Conservation (phyloP, 192 early-diverging fungal species). For the Coemansia erecta region DNA sequence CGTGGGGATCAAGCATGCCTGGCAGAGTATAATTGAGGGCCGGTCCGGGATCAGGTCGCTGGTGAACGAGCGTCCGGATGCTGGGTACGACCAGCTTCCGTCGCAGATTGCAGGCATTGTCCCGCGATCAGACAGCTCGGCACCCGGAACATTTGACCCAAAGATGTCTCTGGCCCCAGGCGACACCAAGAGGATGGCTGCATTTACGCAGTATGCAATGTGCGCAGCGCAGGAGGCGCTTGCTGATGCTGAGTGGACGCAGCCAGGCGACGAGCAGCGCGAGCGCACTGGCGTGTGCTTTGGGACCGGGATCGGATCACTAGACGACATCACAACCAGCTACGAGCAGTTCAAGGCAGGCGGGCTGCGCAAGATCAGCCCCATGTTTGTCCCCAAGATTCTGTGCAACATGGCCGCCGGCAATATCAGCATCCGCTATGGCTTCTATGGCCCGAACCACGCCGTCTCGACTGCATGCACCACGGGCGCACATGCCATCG, state of each 20-base stretch:
- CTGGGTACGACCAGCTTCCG: conserved; percentile 65
- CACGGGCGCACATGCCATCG: conserved; percentile 92
- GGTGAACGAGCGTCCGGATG: conserved; percentile 13
- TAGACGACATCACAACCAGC: conserved; percentile 76
- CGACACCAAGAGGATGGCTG: conserved; percentile 73
- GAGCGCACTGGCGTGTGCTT: conserved; percentile 80
- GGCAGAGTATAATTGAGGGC: conserved; percentile 69
- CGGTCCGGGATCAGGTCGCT: conserved; percentile 75
- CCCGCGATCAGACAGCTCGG: conserved; percentile 46
- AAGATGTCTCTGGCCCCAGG: conserved; percentile 73
- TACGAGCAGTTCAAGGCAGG: conserved; percentile 48
- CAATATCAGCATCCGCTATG: conserved; percentile 85
- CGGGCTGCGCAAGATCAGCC: conserved; percentile 74
- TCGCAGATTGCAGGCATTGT: conserved; percentile 78
- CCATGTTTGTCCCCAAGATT: conserved; percentile 88
- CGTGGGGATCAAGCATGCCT: conserved; percentile 66
- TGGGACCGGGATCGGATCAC: conserved; percentile 89
- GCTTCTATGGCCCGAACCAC: conserved; percentile 86
- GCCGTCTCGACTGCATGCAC: conserved; percentile 92
- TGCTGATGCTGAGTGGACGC: conserved; percentile 74
- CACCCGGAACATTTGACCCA: conserved; percentile 64
- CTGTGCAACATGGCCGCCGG: conserved; percentile 96
- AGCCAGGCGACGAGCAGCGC: conserved; percentile 59
- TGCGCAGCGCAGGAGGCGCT: conserved; percentile 82
- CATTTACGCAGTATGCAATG: conserved; percentile 87